phyloP scores from a whole-genome alignment of 306 rosid species.

The Pyrus betulifolia region DNA sequence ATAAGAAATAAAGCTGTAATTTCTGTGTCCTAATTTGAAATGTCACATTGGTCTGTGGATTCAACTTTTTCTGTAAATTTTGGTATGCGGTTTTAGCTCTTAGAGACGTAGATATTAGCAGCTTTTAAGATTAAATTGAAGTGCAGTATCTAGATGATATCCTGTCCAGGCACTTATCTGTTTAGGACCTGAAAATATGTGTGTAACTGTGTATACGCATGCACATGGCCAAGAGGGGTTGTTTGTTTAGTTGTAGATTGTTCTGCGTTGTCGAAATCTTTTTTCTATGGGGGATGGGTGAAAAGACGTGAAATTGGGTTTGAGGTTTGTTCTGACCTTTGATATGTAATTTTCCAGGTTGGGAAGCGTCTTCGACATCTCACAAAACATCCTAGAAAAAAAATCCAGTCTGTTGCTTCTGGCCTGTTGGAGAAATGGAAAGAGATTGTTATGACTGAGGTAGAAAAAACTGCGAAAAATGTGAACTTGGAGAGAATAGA shows the following conservation, averaged over 20 bases:
- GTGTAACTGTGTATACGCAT: not conserved
- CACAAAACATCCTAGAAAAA: constrained; percentile 76
- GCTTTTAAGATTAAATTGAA: not conserved
- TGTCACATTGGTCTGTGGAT: not conserved
- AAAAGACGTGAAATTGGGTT: not conserved
- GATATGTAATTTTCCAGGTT: constrained; percentile 39
- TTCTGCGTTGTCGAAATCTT: not conserved
- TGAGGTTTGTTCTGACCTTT: constrained; percentile 7
- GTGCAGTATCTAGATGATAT: not conserved
- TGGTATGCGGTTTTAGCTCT: not conserved
- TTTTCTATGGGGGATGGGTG: not conserved
- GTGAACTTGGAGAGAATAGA: constrained; percentile 40
- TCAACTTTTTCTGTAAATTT: not conserved
- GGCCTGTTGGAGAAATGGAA: constrained; percentile 86
- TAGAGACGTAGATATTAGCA: not conserved
- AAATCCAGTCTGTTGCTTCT: constrained; percentile 55
- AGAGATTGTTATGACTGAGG: constrained; percentile 63
- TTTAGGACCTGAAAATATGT: not conserved
- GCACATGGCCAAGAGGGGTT: not conserved
- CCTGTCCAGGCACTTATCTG: not conserved
- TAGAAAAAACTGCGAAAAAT: constrained; percentile 52
- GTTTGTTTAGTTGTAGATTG: not conserved
- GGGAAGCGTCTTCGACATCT: constrained; percentile 80
- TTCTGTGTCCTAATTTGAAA: not conserved
- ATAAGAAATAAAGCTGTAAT: not conserved